Conservation (phyloP, 2,329 filamentous ascomycete genomes). For the Phialophora expanda region DNA sequence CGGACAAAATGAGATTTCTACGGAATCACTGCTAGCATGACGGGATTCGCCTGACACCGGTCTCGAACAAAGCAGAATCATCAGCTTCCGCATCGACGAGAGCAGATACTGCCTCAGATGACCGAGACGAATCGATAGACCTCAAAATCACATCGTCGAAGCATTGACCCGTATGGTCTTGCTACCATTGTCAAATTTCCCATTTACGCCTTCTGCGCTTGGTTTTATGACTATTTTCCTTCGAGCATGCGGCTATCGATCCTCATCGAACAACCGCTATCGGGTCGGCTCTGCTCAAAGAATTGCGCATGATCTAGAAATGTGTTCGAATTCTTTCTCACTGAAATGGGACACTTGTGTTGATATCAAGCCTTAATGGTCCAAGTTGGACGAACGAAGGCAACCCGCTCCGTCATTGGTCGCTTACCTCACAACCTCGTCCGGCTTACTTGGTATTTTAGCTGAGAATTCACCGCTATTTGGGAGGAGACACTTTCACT, state of each 20-base stretch:
- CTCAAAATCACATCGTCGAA: constrained; percentile 36
- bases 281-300: constrained; percentile 5
- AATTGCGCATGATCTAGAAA: background rate
- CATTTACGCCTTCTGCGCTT: constrained; percentile 9
- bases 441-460: background rate
- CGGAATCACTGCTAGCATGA: constrained; percentile 22
- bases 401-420: background rate
- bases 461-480: constrained; percentile 21
- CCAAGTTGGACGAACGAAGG: background rate
- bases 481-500: constrained; percentile 3
- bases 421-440: constrained; percentile 6
- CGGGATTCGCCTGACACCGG: constrained; percentile 24
- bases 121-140: constrained; percentile 37
- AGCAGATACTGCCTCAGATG: constrained; percentile 24
- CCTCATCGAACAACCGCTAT: background rate
- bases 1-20: constrained; percentile 21
- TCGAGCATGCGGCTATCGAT: constrained; percentile 12
- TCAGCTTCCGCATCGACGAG: constrained; percentile 29
- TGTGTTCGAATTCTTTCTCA: background rate
- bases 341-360: background rate
- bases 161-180: constrained; percentile 5
- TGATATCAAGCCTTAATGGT: constrained; percentile 4
- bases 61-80: constrained; percentile 25
- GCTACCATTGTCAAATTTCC: constrained; percentile 9
- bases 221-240: constrained; percentile 10